A percentile compares a stretch with the other conserved stretches of the same genome.
phyloP scores from a whole-genome alignment of 805 yeast species.

The Tetrapisispora phaffii region DNA sequence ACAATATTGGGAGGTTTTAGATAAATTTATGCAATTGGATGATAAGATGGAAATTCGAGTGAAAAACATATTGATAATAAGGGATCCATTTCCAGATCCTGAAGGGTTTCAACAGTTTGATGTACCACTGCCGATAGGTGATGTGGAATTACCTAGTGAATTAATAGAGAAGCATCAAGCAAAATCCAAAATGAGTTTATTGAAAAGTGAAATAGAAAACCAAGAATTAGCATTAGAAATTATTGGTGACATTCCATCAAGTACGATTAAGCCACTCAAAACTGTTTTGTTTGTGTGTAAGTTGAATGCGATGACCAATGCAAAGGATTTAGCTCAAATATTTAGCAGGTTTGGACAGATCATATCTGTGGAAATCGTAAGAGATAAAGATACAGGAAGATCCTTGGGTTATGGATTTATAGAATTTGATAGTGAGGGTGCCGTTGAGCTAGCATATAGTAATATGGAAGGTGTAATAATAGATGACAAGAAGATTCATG shows the following conservation, averaged over 20 bases:
- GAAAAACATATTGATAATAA: not conserved
- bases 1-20: not conserved
- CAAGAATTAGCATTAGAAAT: conserved; percentile 1
- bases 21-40: not conserved
- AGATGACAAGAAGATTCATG: conserved; percentile 4
- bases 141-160: not conserved
- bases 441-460: conserved; percentile 1
- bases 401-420: conserved; percentile 5
- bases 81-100: conserved; percentile 4
- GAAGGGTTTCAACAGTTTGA: not conserved
- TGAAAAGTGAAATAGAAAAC: conserved; percentile 1
- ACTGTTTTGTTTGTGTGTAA: conserved; percentile 3
- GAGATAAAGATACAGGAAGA: conserved; percentile 2
- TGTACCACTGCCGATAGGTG: not conserved
- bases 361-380: not conserved
- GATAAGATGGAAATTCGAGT: not conserved
- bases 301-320: conserved; percentile 1
- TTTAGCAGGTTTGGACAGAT: conserved; percentile 2
- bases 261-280: not conserved
- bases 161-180: not conserved
- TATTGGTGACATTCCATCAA: conserved; percentile 1
- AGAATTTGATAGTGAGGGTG: not conserved
- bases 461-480: conserved; percentile 4
- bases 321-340: conserved; percentile 3
- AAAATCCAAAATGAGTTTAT: not conserved